Conservation (phyloP, 768 basidiomycete genomes). For the Xerocomus brunneocitrinus region DNA sequence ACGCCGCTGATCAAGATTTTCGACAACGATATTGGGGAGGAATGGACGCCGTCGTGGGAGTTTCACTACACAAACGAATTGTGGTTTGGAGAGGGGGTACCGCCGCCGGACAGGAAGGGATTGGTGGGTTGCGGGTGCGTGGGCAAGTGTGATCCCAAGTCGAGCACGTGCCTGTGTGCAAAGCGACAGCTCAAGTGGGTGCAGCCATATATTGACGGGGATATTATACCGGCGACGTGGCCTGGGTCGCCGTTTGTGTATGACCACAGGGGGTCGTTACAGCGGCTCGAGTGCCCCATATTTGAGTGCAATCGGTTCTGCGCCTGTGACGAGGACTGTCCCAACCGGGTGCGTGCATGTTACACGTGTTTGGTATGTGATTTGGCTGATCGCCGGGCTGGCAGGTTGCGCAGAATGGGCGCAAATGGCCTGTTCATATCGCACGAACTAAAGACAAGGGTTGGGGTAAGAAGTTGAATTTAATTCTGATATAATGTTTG, state of each 20-base stretch:
- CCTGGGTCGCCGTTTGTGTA: constrained; percentile 61
- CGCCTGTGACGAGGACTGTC: constrained; percentile 74
- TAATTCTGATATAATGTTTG: not conserved
- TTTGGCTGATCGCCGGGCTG: not conserved
- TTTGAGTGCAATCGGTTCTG: constrained; percentile 87
- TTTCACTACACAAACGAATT: constrained; percentile 84
- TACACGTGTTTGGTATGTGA: not conserved
- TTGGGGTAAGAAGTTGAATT: constrained; percentile 57
- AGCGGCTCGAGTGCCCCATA: constrained; percentile 52
- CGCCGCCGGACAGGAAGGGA: constrained; percentile 53
- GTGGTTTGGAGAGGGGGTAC: constrained; percentile 68
- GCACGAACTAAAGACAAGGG: constrained; percentile 73
- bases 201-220: constrained; percentile 15
- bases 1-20: constrained; percentile 63
- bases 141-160: constrained; percentile 71
- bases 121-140: constrained; percentile 70
- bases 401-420: constrained; percentile 81
- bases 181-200: constrained; percentile 45
- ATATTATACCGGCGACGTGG: constrained; percentile 28
- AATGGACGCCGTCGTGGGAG: constrained; percentile 76
- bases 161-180: constrained; percentile 68
- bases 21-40: constrained; percentile 62
- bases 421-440: constrained; percentile 59
- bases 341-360: constrained; percentile 56
- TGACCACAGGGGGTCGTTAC: constrained; percentile 54